Conservation (phyloP, 306 rosid genomes). For the Sphenostylis stenocarpa region DNA sequence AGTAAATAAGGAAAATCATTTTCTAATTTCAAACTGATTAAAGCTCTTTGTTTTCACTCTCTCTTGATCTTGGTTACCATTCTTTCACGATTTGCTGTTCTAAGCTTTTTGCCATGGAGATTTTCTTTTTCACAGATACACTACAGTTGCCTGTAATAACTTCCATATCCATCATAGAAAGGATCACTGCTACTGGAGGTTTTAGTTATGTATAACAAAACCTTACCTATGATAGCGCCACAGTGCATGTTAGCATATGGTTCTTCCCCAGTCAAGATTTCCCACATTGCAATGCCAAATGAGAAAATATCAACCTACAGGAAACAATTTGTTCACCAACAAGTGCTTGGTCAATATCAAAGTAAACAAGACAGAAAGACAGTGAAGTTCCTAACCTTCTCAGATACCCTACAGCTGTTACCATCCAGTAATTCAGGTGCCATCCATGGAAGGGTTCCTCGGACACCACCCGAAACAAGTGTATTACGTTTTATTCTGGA, state of each 20-base stretch:
- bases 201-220: not conserved
- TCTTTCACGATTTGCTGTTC: too few relatives aligned
- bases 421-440: slow-evolving; percentile 93
- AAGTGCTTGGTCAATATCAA: slow-evolving; percentile 2
- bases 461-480: slow-evolving; percentile 86
- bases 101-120: too few relatives aligned
- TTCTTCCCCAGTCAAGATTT: slow-evolving; percentile 92
- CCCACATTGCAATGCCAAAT: slow-evolving; percentile 94
- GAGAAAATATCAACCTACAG: slow-evolving; percentile 88
- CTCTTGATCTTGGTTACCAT: too few relatives aligned
- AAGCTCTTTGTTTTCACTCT: too few relatives aligned
- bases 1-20: too few relatives aligned
- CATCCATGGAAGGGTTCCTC: slow-evolving; percentile 99
- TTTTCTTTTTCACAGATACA: too few relatives aligned
- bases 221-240: slow-evolving; percentile 88
- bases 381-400: slow-evolving; percentile 64
- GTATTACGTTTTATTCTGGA: slow-evolving; percentile 91
- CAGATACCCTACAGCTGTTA: slow-evolving; percentile 78
- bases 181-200: not conserved
- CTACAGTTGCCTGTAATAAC: not conserved
- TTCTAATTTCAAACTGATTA: too few relatives aligned
- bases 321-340: slow-evolving; percentile 13
- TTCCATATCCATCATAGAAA: slow-evolving; percentile 5
- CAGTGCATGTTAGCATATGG: slow-evolving; percentile 96
- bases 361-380: not conserved